Evolutionary conservation across 805 yeast species (phyloP).

Genomic region (Ogataea kodamae): DNA sequence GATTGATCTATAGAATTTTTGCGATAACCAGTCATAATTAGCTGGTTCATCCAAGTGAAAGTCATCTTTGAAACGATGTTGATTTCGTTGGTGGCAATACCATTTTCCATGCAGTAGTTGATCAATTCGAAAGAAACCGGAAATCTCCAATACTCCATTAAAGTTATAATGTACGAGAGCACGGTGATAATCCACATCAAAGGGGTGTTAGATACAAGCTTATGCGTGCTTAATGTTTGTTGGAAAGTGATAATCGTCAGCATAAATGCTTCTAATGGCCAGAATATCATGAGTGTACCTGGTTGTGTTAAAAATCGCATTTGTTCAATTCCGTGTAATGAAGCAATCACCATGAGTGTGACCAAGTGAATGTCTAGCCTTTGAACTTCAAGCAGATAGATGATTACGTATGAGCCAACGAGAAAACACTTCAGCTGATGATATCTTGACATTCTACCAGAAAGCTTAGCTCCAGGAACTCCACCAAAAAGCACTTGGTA

Average conservation of each 20-base stretch:
- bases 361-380: slow-evolving; percentile 8
- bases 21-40: slow-evolving; percentile 68
- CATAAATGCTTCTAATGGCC: slow-evolving; percentile 33
- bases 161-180: slow-evolving; percentile 32
- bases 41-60: slow-evolving; percentile 86
- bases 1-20: slow-evolving; percentile 35
- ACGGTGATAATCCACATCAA: slow-evolving; percentile 26
- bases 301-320: slow-evolving; percentile 37
- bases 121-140: slow-evolving; percentile 39
- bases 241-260: slow-evolving; percentile 19
- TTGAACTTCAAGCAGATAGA: no score
- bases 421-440: slow-evolving; percentile 3
- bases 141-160: slow-evolving; percentile 36
- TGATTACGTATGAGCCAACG: not conserved
- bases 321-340: slow-evolving; percentile 44
- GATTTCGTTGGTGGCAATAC: slow-evolving; percentile 32
- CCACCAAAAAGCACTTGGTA: slow-evolving; percentile 19
- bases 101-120: slow-evolving; percentile 33
- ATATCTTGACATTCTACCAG: slow-evolving; percentile 11
- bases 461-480: slow-evolving; percentile 7
- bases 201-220: slow-evolving; percentile 10
- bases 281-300: slow-evolving; percentile 39
- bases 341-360: slow-evolving; percentile 32
- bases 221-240: slow-evolving; percentile 31
- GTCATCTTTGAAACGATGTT: slow-evolving; percentile 74